Base-by-base conservation (phyloP, 2,329 filamentous ascomycete species). In the Beauveria sp. region DNA sequence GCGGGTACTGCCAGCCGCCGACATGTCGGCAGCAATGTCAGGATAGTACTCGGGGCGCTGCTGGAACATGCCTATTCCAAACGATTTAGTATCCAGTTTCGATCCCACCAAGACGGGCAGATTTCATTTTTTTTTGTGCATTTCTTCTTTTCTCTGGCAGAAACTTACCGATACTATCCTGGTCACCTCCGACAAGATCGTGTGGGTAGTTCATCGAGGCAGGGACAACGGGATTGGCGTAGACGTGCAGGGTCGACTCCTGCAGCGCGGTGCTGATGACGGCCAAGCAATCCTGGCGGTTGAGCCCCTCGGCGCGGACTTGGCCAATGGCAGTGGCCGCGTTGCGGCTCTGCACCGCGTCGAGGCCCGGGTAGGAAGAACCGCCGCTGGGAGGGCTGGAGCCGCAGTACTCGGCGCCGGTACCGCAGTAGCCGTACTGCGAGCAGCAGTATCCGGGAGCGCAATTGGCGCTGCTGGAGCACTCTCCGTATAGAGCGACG, bases 381-480 rank as follows among this genome's bases (percentile, higher is more conserved):
- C 50, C 50, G 14, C 43, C 55, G 10, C 20, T 61, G 2, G 59
- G 51, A 20, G 64, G 61, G 56, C 59, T 62, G 53, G 59, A 63
- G 16, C 65, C 64, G 57, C 66, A 67, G 64, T 67, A 64, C 14
- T 61, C 63, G 12, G 62, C 16, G 2, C 64, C 66, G 44, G 43
- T 56, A 18, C 66, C 66, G 51, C 66, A 67, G 60, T 62, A 67
- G 24, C 64, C 64, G 37, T 62, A 66, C 50, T 63, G 34, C 22
- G 60, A 63, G 64, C 66, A 67, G 64, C 66, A 67, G 55, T 41
- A 57, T 37, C 59, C 59, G 14, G 59, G 14, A 12, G 59, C 44
- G 46, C 59, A 61, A 37, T 57, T 63, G 46, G 62, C 58, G 46
- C 57, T 58, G 62, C 54, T 64, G 26, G 68, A 68, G 48, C 63